phyloP scores from a whole-genome alignment of 805 yeast genomes.

The Gaillardinia entomophila region DNA sequence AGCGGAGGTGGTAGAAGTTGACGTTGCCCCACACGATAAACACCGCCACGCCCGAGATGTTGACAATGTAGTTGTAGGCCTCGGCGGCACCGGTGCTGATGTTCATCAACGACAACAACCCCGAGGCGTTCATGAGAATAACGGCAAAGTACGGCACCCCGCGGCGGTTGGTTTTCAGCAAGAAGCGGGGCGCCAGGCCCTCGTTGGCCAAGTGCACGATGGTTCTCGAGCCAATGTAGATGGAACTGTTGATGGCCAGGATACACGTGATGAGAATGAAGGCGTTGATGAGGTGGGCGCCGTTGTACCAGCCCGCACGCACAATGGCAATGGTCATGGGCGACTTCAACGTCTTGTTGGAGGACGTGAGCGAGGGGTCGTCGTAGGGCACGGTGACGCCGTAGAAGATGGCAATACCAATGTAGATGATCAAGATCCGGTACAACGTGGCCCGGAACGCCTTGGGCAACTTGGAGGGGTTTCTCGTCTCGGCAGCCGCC shows the following conservation, averaged over 20 bases:
- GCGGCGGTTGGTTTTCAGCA: conserved; percentile 44
- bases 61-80: conserved; percentile 57
- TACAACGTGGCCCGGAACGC: conserved; percentile 53
- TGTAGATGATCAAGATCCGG: conserved; percentile 48
- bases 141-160: conserved; percentile 67
- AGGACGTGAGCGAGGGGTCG: conserved; percentile 38
- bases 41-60: conserved; percentile 60
- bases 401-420: conserved; percentile 49
- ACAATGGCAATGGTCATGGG: conserved; percentile 35
- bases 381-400: conserved; percentile 57
- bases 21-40: conserved; percentile 65
- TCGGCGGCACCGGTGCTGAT: conserved; percentile 53
- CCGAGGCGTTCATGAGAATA: conserved; percentile 47
- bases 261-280: conserved; percentile 59
- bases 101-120: conserved; percentile 52
- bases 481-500: conserved; percentile 56
- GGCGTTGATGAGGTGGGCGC: conserved; percentile 53
- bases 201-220: conserved; percentile 58
- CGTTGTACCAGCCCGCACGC: conserved; percentile 38
- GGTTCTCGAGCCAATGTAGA: conserved; percentile 65
- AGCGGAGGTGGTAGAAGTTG: conserved; percentile 50
- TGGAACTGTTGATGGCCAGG: conserved; percentile 65
- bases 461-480: conserved; percentile 51
- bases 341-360: conserved; percentile 36
- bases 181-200: conserved; percentile 53